Evolutionary conservation across 495 filamentous ascomycete species (phyloP).

Genomic region (Clohesyomyces aquaticus): DNA sequence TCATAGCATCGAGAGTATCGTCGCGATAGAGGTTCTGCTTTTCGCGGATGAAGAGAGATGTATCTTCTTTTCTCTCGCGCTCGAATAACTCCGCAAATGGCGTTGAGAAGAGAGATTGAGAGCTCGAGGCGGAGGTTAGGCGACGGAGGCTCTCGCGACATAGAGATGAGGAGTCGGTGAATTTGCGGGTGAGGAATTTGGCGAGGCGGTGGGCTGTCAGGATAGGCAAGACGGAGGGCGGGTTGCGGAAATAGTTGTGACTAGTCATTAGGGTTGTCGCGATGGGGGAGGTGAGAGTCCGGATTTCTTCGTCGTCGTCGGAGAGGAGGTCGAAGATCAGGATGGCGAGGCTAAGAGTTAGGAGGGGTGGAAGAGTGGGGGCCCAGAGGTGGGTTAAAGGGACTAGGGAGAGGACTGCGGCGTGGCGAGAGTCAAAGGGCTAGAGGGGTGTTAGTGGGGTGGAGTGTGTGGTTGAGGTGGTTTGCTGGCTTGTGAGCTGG

Average conservation of each 20-base stretch:
- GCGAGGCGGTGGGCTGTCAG: slow-evolving; percentile 55
- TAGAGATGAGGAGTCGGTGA: slow-evolving; percentile 47
- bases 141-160: slow-evolving; percentile 42
- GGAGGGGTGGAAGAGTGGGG: neutral
- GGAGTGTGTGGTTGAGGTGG: neutral
- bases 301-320: slow-evolving; percentile 90
- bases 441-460: slow-evolving; percentile 9
- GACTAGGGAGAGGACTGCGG: slow-evolving; percentile 32
- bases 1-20: slow-evolving; percentile 66
- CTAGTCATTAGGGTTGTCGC: slow-evolving; percentile 48
- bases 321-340: slow-evolving; percentile 67
- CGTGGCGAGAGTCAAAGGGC: slow-evolving; percentile 36
- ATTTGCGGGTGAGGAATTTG: slow-evolving; percentile 50
- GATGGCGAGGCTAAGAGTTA: slow-evolving; percentile 40
- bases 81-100: slow-evolving; percentile 55
- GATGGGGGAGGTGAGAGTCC: slow-evolving; percentile 63
- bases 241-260: neutral
- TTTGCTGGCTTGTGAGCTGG: too few species aligned
- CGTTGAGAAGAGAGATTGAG: neutral
- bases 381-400: slow-evolving; percentile 24
- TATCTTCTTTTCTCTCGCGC: slow-evolving; percentile 62
- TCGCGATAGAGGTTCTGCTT: slow-evolving; percentile 91
- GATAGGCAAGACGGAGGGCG: slow-evolving; percentile 48
- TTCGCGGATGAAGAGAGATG: slow-evolving; percentile 80
- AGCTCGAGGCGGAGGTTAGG: slow-evolving; percentile 25